Percentiles rank a stretch among this genome's conserved stretches.
phyloP scores from a whole-genome alignment of 345 rosid species.

The Ceriops zippeliana region DNA sequence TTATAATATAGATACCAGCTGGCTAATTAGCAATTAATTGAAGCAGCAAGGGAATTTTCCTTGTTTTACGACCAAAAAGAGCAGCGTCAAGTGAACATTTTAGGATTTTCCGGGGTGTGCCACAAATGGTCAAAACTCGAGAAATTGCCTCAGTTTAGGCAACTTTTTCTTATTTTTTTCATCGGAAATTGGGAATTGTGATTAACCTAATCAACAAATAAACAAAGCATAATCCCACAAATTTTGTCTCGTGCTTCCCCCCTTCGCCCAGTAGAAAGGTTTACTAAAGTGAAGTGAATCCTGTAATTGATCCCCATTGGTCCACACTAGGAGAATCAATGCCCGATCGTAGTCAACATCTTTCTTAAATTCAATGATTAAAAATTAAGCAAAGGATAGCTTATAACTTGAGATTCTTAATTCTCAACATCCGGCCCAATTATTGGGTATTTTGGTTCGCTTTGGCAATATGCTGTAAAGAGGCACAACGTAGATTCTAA shows the following conservation, averaged over 20 bases:
- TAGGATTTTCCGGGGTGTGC: neutral
- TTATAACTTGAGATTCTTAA: neutral
- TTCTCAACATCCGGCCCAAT: no score
- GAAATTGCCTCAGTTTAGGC: slow-evolving; percentile 8
- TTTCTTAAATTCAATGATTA: neutral
- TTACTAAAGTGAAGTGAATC: neutral
- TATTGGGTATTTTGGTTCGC: neutral
- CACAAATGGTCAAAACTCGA: slow-evolving; percentile 17
- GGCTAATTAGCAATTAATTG: neutral
- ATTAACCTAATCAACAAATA: slow-evolving; percentile 1
- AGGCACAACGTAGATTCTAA: no score
- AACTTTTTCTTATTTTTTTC: slow-evolving; percentile 4
- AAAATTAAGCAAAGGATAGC: neutral
- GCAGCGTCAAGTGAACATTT: neutral
- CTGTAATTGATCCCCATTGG: slow-evolving; percentile 4
- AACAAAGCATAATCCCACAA: slow-evolving; percentile 36
- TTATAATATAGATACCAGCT: no score
- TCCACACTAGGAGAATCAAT: slow-evolving; percentile 1
- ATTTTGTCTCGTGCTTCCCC: slow-evolving; percentile 39
- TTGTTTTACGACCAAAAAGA: no score
- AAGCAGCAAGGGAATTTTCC: slow-evolving; percentile 1
- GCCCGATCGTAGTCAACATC: neutral
- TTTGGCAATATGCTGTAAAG: no score
- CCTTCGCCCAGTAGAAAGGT: neutral
- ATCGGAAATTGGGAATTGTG: neutral